Base-by-base conservation (phyloP, 2,329 filamentous ascomycete species). In the Furcasterigmium furcatum region DNA sequence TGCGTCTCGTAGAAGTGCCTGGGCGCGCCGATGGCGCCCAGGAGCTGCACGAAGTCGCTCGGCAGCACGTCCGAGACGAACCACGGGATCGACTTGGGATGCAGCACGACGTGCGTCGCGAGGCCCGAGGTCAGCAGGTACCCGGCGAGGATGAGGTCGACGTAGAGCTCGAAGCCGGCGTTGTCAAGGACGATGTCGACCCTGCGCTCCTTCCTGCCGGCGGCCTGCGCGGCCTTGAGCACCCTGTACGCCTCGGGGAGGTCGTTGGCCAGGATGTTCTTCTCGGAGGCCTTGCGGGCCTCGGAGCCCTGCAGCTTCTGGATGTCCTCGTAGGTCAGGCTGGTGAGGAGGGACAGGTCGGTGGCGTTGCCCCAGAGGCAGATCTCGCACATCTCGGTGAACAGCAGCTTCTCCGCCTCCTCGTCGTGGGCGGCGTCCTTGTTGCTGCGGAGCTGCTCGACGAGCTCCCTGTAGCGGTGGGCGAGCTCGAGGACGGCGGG, bases 291-390 rank as follows among this genome's bases (percentile, higher is more conserved):
- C 64, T 95, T 95, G 53, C 92, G 80, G 12, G 92, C 91, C 57
- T 91, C 79, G 8, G 88, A 85, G 14, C 92, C 92, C 71, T 99
- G 94, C 9, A 97, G 77, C 66, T 95, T 95, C 70, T 97, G 92
- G 53, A 99, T 95, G 60, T 97, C 94, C 58, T 96, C 91, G 65
- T 96, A 96, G 2, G 87, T 89, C 46, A 96, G 77, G 56, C 86
- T 91, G 1, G 91, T 96, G 45, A 97, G 76, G 18, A 97, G 84
- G 1, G 90, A 95, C 13, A 97, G 75, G 64, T 97, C 94, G 0
- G 92, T 97, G 2, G 92, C 94, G 64, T 97, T 97, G 10, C 92
- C 92, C 92, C 92, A 97, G 2, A 97, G 79, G 62, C 91, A 96
- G 56, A 96, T 94, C 73, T 96, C 90, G 66, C 86, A 91, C 87